Evolutionary conservation across 331 rosid genomes (phyloP), one percentile per base, ranked within the genome.

Genomic region (Quercus tomentella): DNA sequence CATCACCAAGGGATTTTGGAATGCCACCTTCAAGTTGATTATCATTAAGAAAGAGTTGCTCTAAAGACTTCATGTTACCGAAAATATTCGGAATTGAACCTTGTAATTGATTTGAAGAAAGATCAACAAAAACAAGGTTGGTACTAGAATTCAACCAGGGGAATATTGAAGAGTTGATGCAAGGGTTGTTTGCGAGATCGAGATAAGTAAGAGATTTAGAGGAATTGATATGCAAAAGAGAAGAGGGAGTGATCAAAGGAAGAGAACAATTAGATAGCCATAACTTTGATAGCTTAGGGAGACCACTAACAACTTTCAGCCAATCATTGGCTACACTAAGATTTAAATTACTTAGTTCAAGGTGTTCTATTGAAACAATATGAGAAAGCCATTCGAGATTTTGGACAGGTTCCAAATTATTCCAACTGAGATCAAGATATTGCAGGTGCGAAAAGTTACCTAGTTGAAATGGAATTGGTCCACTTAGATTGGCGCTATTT

Each of bases 41-140:
- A 1, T 0, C 0, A 2, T 5, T 0, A 17, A 78, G 41, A 0
- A 0, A 0, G 1, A 83, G 20, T 49, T 0, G 0, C 75, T 33
- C 43, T 54, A 79, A 57, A 22, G 80, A 69, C 17, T 18, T 51
- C 80, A 78, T 74, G 23, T 68, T 56, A 1, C 68, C 74, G 35
- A 75, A 69, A 30, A 1, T 8, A 18, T 69, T 0, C 3, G 86
- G 86, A 70, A 83, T 75, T 2, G 74, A 66, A n/a, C 77, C 70
- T 69, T 61, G 54, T 74, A 83, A 25, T 1, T 20, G 37, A 72
- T 68, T 78, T 0, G 0, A 0, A 9, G 0, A 0, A 0, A 85
- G 73, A 5, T 0, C 0, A 28, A 82, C 83, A 71, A 1, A 1
- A 35, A 37, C 31, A 41, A 85, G 74, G 49, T 21, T 75, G 43